Conservation (phyloP, 371 early-diverging fungal species). For the Mortierella sp. region DNA sequence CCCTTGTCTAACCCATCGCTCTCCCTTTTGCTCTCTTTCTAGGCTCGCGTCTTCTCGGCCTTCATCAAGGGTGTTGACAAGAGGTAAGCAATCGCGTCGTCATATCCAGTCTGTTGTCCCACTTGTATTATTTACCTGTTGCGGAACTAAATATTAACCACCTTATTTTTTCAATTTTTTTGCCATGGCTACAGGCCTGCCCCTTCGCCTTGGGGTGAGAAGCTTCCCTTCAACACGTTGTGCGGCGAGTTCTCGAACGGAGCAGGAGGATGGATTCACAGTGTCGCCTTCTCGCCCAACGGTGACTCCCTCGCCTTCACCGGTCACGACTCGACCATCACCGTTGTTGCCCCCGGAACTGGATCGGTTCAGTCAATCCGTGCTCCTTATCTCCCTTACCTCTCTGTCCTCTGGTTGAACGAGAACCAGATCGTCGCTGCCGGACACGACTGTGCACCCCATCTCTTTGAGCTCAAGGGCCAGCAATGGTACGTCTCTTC, state of each 20-base stretch:
- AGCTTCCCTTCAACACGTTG: slow-evolving; percentile 93
- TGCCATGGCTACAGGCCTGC: slow-evolving; percentile 64
- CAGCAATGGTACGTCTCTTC: slow-evolving; percentile 70
- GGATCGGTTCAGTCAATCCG: slow-evolving; percentile 74
- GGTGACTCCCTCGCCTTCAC: slow-evolving; percentile 93
- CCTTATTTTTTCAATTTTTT: not conserved
- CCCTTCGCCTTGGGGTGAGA: slow-evolving; percentile 92
- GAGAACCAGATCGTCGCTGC: slow-evolving; percentile 86
- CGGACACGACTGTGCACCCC: slow-evolving; percentile 95
- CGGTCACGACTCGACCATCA: slow-evolving; percentile 90
- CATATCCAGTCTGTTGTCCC: too few species aligned
- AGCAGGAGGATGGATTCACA: slow-evolving; percentile 94
- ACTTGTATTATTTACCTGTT: not conserved
- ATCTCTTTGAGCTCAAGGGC: slow-evolving; percentile 77
- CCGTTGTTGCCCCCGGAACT: slow-evolving; percentile 77
- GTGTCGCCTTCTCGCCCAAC: slow-evolving; percentile 93
- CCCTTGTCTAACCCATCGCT: not conserved
- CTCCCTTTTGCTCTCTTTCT: slow-evolving; percentile 8
- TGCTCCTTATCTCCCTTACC: slow-evolving; percentile 81
- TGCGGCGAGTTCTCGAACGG: slow-evolving; percentile 90
- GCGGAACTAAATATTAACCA: not conserved
- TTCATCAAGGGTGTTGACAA: slow-evolving; percentile 95
- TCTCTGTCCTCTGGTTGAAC: slow-evolving; percentile 83
- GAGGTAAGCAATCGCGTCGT: slow-evolving; percentile 67
- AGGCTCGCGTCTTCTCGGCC: slow-evolving; percentile 95